phyloP scores from a whole-genome alignment of 2,329 filamentous ascomycete genomes.

The Penicillium sp. region DNA sequence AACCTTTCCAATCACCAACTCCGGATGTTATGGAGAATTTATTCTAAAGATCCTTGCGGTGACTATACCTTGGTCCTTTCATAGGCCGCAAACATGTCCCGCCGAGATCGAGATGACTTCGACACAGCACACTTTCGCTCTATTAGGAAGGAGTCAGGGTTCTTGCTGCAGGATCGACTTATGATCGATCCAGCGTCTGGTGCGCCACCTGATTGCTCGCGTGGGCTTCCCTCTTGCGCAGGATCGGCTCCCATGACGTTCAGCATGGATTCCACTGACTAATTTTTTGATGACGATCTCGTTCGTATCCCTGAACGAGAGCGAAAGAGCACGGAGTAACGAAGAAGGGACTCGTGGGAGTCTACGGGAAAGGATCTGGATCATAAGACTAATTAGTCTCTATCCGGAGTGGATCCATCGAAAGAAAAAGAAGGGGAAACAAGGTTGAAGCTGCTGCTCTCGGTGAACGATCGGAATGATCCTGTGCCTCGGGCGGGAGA shows the following conservation, averaged over 20 bases:
- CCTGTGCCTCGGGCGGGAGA: no score
- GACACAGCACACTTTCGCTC: conserved; percentile 1
- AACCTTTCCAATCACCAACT: conserved; percentile 17
- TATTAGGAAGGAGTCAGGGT: conserved; percentile 4
- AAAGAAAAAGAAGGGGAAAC: no score
- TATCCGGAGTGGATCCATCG: no score
- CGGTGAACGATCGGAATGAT: no score
- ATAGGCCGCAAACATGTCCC: neutral
- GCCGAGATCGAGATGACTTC: conserved; percentile 1
- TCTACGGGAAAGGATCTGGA: no score
- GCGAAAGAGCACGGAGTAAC: no score
- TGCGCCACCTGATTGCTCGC: conserved; percentile 2
- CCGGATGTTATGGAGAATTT: neutral
- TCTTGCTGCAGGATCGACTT: neutral
- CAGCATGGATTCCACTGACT: no score
- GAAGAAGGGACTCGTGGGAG: no score
- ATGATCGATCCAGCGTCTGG: conserved; percentile 5
- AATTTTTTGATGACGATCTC: no score
- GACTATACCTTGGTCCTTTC: neutral
- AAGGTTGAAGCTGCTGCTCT: no score
- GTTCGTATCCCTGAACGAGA: no score
- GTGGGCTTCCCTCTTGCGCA: conserved; percentile 1
- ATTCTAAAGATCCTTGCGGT: neutral
- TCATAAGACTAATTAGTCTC: no score
- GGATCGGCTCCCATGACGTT: neutral